These are phyloP conservation scores for Solanum sejunctum DNA, from an alignment of 257 asterid species.

Conservation along the genomic window DNA sequence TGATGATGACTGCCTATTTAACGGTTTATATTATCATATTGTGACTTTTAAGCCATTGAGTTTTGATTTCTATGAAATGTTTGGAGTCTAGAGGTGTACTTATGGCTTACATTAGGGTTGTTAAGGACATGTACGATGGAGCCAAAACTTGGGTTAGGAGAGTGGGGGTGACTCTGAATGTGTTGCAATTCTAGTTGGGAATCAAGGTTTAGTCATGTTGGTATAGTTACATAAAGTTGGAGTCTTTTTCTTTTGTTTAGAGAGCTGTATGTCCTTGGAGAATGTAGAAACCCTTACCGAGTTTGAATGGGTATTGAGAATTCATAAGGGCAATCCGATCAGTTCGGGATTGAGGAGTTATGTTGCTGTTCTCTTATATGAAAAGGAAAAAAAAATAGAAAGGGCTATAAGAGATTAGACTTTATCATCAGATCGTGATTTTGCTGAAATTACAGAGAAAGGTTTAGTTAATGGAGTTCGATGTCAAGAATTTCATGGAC, in stretches of 20 bases:
- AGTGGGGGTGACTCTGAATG: neutral
- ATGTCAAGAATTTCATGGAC: neutral
- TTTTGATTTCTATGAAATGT: neutral
- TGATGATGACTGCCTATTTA: neutral
- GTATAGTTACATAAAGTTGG: neutral
- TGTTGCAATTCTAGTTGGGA: neutral
- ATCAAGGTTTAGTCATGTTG: neutral
- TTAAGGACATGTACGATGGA: no score
- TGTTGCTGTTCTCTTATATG: neutral
- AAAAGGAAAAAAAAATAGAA: neutral
- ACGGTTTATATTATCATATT: no score
- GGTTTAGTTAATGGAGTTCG: neutral
- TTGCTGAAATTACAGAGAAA: neutral
- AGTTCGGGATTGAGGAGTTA: neutral
- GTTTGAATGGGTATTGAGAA: neutral
- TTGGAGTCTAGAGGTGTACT: no score
- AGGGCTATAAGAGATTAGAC: neutral
- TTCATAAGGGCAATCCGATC: neutral
- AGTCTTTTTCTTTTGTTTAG: neutral
- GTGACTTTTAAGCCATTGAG: neutral
- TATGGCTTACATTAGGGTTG: no score
- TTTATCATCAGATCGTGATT: neutral
- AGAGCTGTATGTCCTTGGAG: neutral
- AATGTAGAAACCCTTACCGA: neutral
- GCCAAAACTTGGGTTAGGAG: no score